phyloP scores from a whole-genome alignment of 495 filamentous ascomycete genomes.

The Schizothecium vesticola region DNA sequence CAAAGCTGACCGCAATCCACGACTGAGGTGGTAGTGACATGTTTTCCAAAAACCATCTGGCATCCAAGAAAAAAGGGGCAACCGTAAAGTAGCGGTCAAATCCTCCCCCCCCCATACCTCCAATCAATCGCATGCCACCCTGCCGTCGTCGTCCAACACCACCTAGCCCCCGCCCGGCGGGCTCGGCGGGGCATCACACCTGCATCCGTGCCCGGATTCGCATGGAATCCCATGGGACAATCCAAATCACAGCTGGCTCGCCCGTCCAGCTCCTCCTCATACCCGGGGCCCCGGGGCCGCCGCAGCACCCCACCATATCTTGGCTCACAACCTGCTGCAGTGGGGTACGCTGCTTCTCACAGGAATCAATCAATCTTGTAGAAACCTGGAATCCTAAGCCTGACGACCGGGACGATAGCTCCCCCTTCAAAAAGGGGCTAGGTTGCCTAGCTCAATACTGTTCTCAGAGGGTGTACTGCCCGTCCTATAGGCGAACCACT shows the following conservation, averaged over 20 bases:
- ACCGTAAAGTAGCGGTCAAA: constrained; percentile 9
- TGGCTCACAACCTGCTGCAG: not conserved
- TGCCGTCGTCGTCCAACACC: not conserved
- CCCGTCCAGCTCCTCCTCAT: not conserved
- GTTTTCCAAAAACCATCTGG: not conserved
- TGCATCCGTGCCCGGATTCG: not conserved
- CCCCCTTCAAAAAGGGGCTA: not conserved
- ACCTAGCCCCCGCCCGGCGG: not conserved
- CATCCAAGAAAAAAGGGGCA: not conserved
- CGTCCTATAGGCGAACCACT: not conserved
- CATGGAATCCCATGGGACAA: not conserved
- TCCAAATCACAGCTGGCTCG: not conserved
- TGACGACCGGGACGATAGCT: not conserved
- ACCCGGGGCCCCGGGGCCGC: not conserved
- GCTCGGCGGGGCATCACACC: not conserved
- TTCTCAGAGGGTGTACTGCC: not conserved
- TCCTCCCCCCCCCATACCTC: not conserved
- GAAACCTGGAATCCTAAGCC: not conserved
- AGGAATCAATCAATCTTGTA: not conserved
- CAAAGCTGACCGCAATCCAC: not conserved
- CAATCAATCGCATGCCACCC: not conserved
- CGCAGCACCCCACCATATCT: not conserved
- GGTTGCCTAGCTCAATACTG: not conserved
- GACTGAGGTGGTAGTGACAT: not conserved
- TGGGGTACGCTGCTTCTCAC: not conserved